Evolutionary conservation across 345 rosid genomes (phyloP).

Genomic region (Erucastrum elatum): DNA sequence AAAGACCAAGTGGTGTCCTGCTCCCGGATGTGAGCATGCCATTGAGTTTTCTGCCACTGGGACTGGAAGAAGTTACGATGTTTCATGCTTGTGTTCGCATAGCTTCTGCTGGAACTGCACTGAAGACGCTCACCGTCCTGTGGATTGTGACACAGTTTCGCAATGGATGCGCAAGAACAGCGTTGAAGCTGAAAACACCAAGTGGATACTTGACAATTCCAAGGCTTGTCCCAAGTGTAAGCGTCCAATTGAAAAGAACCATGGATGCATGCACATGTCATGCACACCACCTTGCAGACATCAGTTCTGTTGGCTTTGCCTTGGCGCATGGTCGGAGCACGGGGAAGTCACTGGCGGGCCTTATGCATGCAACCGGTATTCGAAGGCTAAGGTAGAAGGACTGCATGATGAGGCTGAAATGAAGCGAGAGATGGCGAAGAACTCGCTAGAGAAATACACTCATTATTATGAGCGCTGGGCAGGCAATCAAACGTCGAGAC

Average conservation of each 20-base stretch:
- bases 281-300: neutral
- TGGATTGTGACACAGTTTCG: neutral
- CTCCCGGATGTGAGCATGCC: neutral
- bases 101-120: neutral
- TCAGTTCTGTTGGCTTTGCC: neutral
- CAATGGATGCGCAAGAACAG: neutral
- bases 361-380: neutral
- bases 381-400: neutral
- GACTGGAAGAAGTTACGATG: neutral
- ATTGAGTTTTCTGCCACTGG: neutral
- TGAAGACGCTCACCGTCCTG: neutral
- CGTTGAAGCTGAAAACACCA: neutral
- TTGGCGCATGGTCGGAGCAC: neutral
- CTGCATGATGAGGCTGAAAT: neutral
- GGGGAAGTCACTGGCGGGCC: neutral
- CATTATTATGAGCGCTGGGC: neutral
- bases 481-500: neutral
- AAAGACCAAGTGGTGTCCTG: neutral
- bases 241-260: neutral
- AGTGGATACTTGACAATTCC: neutral
- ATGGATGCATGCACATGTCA: neutral
- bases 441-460: neutral
- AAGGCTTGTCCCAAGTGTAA: neutral
- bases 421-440: neutral
- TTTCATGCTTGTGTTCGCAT: neutral